These are phyloP conservation scores for Gracilaria vermiculophylla DNA, from an alignment of 23 red algal genomes.

Conservation along the genomic window DNA sequence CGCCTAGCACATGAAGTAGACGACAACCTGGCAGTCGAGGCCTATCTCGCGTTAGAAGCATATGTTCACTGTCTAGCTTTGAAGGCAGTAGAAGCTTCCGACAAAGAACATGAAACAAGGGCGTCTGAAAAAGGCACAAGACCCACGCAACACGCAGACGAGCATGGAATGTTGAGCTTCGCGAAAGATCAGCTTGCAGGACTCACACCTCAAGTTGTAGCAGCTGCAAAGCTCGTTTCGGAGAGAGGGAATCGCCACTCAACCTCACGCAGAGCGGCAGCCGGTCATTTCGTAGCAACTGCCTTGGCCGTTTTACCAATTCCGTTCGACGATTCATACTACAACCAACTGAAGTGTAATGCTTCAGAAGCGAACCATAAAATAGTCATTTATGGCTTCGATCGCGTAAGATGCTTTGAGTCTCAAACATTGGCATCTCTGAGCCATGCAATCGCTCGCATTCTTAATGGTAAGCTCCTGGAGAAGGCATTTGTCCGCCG, in stretches of 20 bases:
- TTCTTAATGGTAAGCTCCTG: not conserved
- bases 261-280: constrained; percentile 37
- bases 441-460: constrained; percentile 41
- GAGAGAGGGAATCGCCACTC: not conserved
- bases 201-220: constrained; percentile 38
- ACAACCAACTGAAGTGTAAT: constrained; percentile 2
- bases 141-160: not conserved
- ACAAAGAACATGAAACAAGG: not conserved
- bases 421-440: constrained; percentile 28
- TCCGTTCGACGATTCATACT: constrained; percentile 10
- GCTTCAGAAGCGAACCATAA: not conserved
- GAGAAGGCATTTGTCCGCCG: not conserved
- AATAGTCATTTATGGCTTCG: too few species aligned
- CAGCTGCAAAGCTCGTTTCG: constrained; percentile 18
- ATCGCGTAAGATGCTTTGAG: too few species aligned
- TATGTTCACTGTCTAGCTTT: constrained; percentile 37
- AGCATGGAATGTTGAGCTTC: not conserved
- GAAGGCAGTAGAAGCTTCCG: not conserved
- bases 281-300: constrained; percentile 64
- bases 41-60: constrained; percentile 44
- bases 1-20: constrained; percentile 16
- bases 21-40: constrained; percentile 7
- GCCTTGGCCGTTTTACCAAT: constrained; percentile 1
- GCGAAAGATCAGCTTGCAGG: constrained; percentile 25
- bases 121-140: not conserved